Conservation (phyloP, 2,329 filamentous ascomycete species). For the Venturia pyrina region DNA sequence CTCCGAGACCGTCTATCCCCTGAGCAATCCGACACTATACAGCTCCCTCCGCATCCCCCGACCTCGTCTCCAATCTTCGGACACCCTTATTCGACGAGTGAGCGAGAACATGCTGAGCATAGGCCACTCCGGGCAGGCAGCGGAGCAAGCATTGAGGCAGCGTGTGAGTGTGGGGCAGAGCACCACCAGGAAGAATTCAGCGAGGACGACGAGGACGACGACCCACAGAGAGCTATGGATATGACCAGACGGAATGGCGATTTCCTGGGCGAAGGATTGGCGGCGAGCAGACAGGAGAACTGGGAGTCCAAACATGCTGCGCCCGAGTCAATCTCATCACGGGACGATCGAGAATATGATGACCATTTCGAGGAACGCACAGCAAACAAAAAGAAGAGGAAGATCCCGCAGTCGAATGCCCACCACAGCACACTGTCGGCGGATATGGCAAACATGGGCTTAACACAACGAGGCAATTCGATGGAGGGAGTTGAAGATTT, state of each 20-base stretch:
- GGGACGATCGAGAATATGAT: conserved; percentile 33
- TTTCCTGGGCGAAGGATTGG: background rate
- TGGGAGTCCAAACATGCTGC: conserved; percentile 23
- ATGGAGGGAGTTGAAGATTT: conserved; percentile 21
- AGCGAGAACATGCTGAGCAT: conserved; percentile 5
- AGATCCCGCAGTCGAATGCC: conserved; percentile 68
- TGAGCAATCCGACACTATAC: conserved; percentile 51
- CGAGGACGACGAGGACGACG: conserved; percentile 10
- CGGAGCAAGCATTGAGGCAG: background rate
- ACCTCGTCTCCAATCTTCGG: conserved; percentile 66
- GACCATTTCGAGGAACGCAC: conserved; percentile 98
- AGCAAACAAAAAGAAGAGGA: conserved; percentile 98
- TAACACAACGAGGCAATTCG: conserved; percentile 45
- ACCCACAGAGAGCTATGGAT: conserved; percentile 4
- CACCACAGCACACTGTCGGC: conserved; percentile 40
- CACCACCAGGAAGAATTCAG: conserved; percentile 4
- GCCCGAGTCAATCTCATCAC: conserved; percentile 50
- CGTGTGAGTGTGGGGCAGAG: conserved; percentile 10
- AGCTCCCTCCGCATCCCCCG: conserved; percentile 68
- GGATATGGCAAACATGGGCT: conserved; percentile 45
- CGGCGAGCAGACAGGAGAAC: conserved; percentile 8
- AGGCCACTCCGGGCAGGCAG: conserved; percentile 8
- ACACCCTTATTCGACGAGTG: conserved; percentile 41
- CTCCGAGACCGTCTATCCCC: conserved; percentile 80
- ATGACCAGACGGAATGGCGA: conserved; percentile 10